Conservation (phyloP, 805 yeast species). For the Starmera quercuum region DNA sequence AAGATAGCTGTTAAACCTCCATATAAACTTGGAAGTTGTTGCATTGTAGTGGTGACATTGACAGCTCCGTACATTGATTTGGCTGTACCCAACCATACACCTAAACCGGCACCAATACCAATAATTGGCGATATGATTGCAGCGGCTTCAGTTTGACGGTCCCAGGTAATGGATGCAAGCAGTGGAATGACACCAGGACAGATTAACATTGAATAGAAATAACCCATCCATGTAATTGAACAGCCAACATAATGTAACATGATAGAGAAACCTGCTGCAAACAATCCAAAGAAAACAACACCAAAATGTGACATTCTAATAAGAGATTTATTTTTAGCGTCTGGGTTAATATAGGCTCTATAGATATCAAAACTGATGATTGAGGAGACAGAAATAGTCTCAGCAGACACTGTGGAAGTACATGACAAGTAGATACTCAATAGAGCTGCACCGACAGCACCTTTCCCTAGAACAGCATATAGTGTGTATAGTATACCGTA, state of each 20-base stretch:
- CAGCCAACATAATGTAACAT: conserved; percentile 28
- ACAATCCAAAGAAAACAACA: conserved; percentile 32
- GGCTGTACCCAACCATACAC: conserved; percentile 32
- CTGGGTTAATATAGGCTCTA: conserved; percentile 33
- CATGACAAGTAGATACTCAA: conserved; percentile 35
- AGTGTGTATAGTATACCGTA: conserved; percentile 34
- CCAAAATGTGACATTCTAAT: conserved; percentile 34
- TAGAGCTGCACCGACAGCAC: conserved; percentile 34
- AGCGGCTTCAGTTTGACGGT: conserved; percentile 26
- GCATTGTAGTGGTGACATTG: neutral
- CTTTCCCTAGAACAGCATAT: conserved; percentile 31
- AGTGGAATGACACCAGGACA: conserved; percentile 35
- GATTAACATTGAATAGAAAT: conserved; percentile 34
- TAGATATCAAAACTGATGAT: conserved; percentile 39
- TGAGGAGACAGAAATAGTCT: conserved; percentile 32
- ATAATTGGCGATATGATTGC: conserved; percentile 30
- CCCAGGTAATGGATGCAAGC: conserved; percentile 30
- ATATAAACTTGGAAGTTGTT: conserved; percentile 1
- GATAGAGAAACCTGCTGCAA: conserved; percentile 29
- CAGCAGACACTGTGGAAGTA: conserved; percentile 35
- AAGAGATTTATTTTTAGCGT: conserved; percentile 33
- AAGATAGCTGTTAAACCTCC: neutral
- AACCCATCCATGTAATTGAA: conserved; percentile 30
- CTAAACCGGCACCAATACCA: conserved; percentile 29
- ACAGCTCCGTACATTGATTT: conserved; percentile 25